phyloP scores from a whole-genome alignment of 306 rosid genomes.

The Gastrolobium villosum region DNA sequence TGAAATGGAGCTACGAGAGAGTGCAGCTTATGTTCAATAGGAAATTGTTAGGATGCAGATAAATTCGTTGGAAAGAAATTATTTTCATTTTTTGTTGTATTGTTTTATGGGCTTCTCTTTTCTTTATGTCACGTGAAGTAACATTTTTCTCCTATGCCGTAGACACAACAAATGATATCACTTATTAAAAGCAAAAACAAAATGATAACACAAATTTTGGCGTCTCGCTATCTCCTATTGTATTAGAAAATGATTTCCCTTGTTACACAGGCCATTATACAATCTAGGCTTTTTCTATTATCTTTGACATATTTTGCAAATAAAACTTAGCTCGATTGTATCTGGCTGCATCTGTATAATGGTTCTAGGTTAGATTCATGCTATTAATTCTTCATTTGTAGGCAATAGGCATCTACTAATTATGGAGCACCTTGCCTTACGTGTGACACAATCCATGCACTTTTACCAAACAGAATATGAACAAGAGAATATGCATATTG shows the following conservation, averaged over 20 bases:
- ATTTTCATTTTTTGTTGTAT: not conserved
- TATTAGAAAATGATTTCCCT: too few relatives aligned
- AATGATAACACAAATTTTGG: too few relatives aligned
- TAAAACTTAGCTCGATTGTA: not conserved
- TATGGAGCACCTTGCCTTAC: constrained; percentile 21
- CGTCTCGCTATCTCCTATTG: too few relatives aligned
- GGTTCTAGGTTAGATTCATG: not conserved
- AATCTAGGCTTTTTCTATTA: not conserved
- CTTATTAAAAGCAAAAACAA: too few relatives aligned
- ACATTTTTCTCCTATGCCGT: too few relatives aligned
- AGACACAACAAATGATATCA: too few relatives aligned
- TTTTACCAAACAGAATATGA: constrained; percentile 8
- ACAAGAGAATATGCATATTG: not conserved
- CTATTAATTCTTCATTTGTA: not conserved
- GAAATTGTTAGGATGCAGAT: not conserved
- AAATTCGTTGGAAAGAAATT: not conserved
- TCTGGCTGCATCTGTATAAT: not conserved
- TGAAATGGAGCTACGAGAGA: constrained; percentile 5
- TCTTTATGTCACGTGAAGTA: not conserved
- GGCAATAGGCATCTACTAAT: constrained; percentile 1
- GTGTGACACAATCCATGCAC: not conserved
- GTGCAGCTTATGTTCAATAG: constrained; percentile 1
- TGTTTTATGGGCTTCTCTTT: not conserved
- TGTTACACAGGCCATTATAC: not conserved
- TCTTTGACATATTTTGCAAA: not conserved